A percentile compares a stretch with the other conserved stretches of the same genome.
phyloP scores from a whole-genome alignment of 2,329 filamentous ascomycete species.

The Botrytis elliptica region DNA sequence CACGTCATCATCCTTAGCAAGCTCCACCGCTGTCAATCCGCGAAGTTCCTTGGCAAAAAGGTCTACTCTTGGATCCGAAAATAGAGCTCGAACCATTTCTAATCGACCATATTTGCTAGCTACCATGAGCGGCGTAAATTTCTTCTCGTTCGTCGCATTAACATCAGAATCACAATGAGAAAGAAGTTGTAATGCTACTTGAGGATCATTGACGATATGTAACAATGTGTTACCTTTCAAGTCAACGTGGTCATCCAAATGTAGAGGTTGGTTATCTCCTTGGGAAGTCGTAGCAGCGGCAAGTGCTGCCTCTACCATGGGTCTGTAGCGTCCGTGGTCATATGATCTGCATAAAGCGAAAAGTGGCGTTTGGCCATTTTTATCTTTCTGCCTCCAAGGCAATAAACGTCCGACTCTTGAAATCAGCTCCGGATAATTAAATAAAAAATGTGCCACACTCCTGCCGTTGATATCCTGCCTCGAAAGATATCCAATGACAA shows the following conservation, averaged over 20 bases:
- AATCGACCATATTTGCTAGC: slow-evolving; percentile 97
- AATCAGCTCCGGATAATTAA: slow-evolving; percentile 83
- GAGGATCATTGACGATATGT: slow-evolving; percentile 89
- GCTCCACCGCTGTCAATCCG: slow-evolving; percentile 88
- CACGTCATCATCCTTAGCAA: slow-evolving; percentile 97
- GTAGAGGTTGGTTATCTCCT: slow-evolving; percentile 73
- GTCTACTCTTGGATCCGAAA: slow-evolving; percentile 84
- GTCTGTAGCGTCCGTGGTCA: slow-evolving; percentile 81
- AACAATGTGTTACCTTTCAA: slow-evolving; percentile 89
- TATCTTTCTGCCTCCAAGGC: slow-evolving; percentile 88
- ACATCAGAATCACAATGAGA: slow-evolving; percentile 89
- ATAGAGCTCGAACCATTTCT: slow-evolving; percentile 86
- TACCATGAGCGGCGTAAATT: slow-evolving; percentile 94
- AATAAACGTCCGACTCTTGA: slow-evolving; percentile 71
- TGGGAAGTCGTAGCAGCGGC: slow-evolving; percentile 72
- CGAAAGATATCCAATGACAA: slow-evolving; percentile 66
- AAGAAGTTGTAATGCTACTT: slow-evolving; percentile 72
- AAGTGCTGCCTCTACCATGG: slow-evolving; percentile 84
- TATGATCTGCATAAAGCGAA: slow-evolving; percentile 96
- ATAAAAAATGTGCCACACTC: slow-evolving; percentile 92
- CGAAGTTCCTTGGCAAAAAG: slow-evolving; percentile 78
- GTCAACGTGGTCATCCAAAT: slow-evolving; percentile 91
- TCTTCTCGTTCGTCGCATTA: slow-evolving; percentile 92
- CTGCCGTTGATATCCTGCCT: slow-evolving; percentile 81
- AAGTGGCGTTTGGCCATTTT: slow-evolving; percentile 95